These are phyloP conservation scores for Fonsecaea pedrosoi DNA, from an alignment of 2,329 filamentous ascomycete genomes.

Conservation along the genomic window DNA sequence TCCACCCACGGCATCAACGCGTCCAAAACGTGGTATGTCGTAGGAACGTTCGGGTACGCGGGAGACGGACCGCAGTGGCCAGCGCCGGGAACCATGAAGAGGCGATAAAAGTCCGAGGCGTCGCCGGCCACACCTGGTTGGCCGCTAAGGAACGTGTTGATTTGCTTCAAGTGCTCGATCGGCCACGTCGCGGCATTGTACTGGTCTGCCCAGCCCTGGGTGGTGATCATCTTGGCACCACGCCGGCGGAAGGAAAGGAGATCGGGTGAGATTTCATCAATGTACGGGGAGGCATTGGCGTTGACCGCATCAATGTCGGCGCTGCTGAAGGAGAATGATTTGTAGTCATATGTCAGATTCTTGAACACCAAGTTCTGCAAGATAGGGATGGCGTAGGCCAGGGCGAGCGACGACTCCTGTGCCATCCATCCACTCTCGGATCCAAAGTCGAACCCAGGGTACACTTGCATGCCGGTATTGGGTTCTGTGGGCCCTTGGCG, in stretches of 20 bases:
- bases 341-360: background rate
- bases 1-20: background rate
- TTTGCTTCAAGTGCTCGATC: background rate
- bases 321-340: background rate
- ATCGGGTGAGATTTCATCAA: background rate
- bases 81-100: background rate
- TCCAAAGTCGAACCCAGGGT: background rate
- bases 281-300: background rate
- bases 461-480: background rate
- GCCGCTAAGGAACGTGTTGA: background rate
- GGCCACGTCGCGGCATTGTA: background rate
- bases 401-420: background rate
- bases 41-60: background rate
- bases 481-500: background rate
- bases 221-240: background rate
- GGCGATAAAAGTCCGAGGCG: background rate
- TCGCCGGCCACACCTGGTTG: background rate
- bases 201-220: background rate
- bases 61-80: background rate
- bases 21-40: background rate
- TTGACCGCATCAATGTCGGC: background rate
- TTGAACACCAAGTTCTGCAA: slow-evolving; percentile 2
- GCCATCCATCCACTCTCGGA: background rate
- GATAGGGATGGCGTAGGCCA: slow-evolving; percentile 1
- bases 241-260: background rate